These are phyloP conservation scores for Saccharum officinarum DNA, from an alignment of 176 grass and related monocot species.

Conservation along the genomic window DNA sequence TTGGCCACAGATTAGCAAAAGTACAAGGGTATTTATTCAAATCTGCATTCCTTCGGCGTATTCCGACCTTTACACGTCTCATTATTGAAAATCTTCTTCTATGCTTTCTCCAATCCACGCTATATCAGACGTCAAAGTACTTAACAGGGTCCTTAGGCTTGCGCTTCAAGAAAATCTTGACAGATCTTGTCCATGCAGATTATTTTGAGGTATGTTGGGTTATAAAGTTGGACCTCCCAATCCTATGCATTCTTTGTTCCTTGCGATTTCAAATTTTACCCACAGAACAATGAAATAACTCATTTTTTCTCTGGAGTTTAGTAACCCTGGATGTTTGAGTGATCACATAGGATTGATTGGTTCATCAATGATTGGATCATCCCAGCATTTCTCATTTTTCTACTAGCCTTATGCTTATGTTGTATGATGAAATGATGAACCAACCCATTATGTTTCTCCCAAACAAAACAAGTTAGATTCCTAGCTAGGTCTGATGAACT, in stretches of 20 bases:
- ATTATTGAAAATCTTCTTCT: constrained; percentile 94
- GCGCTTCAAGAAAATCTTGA: constrained; percentile 96
- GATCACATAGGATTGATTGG: background rate
- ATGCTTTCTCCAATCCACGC: constrained; percentile 84
- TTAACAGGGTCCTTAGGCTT: constrained; percentile 82
- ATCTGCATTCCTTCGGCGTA: constrained; percentile 83
- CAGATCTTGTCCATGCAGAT: constrained; percentile 84
- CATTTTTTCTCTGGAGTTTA: constrained; percentile 3
- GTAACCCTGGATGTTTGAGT: background rate
- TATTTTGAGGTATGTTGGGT: constrained; percentile 83
- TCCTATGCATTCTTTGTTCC: background rate
- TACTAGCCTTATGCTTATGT: background rate
- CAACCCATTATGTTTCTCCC: background rate
- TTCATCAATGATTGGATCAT: background rate
- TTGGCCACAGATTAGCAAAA: constrained; percentile 90
- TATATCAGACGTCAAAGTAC: constrained; percentile 90
- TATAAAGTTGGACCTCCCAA: background rate
- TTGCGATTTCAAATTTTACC: background rate
- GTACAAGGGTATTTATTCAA: constrained; percentile 95
- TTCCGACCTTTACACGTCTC: constrained; percentile 72
- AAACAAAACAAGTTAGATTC: background rate
- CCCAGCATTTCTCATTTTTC: background rate
- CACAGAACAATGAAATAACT: constrained; percentile 2
- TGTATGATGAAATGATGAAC: background rate
- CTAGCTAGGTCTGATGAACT: background rate